phyloP scores from a whole-genome alignment of 768 basidiomycete genomes.

The Kwoniella pini region DNA sequence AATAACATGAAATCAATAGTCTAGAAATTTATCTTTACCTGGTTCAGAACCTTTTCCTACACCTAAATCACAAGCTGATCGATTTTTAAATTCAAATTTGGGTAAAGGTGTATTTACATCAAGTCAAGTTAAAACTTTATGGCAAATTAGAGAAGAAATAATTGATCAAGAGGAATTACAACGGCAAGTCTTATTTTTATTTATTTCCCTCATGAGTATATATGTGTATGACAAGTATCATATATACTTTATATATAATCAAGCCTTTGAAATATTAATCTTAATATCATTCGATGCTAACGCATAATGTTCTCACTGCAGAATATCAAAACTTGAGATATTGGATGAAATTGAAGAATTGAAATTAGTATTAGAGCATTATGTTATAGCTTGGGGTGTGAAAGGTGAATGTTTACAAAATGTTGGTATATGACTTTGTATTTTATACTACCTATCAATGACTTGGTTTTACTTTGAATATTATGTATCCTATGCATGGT shows the following conservation, averaged over 20 bases:
- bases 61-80: constrained; percentile 61
- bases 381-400: constrained; percentile 78
- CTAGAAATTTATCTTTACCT: constrained; percentile 71
- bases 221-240: no score
- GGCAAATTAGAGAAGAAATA: constrained; percentile 63
- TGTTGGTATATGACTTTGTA: constrained; percentile 18
- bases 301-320: constrained; percentile 45
- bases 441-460: no score
- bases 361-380: constrained; percentile 83
- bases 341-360: constrained; percentile 95
- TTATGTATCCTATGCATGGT: constrained; percentile 6
- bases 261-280: not conserved
- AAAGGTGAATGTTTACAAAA: constrained; percentile 30
- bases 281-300: not conserved
- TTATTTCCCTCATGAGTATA: no score
- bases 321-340: constrained; percentile 77
- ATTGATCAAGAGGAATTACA: constrained; percentile 46
- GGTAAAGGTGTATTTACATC: constrained; percentile 59
- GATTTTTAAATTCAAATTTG: constrained; percentile 60
- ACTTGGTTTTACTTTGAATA: no score
- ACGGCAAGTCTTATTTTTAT: constrained; percentile 31
- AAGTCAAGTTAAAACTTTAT: constrained; percentile 66
- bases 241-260: no score
- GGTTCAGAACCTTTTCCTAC: constrained; percentile 69
- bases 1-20: constrained; percentile 58